Percentiles rank a stretch among this genome's conserved stretches.
phyloP scores from a whole-genome alignment of 257 asterid species.

The Mitragyna speciosa region DNA sequence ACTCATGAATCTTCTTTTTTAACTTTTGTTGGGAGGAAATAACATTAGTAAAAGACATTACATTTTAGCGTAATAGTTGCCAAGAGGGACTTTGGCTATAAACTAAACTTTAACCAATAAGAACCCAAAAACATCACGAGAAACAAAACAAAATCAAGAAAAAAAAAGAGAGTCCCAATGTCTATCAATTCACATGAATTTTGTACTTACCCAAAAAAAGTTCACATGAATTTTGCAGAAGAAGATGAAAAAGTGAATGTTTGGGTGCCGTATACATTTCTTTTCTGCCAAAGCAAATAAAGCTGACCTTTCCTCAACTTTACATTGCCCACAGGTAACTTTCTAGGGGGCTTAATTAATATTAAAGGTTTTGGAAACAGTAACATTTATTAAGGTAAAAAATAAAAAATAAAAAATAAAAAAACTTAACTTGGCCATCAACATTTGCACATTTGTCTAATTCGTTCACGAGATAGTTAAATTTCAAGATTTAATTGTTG shows the following conservation, averaged over 20 bases:
- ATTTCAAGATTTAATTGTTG: too few relatives aligned
- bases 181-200: conserved; percentile 44
- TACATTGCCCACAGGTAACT: conserved; percentile 6
- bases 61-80: not conserved
- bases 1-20: not conserved
- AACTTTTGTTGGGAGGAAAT: not conserved
- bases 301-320: not conserved
- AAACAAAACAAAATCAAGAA: conserved; percentile 32
- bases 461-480: too few relatives aligned
- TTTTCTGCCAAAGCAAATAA: not conserved
- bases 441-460: not conserved
- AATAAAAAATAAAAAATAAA: too few relatives aligned
- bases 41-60: not conserved
- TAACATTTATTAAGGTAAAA: not conserved
- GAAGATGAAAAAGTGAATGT: conserved; percentile 21
- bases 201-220: conserved; percentile 14
- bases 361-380: not conserved
- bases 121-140: conserved; percentile 42
- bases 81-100: not conserved
- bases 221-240: not conserved
- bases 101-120: conserved; percentile 11
- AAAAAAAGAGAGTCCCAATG: not conserved
- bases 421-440: not conserved
- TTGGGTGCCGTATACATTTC: not conserved
- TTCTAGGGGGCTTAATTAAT: not conserved